phyloP scores from a whole-genome alignment of 306 rosid species.

The Cotoneaster glaucophyllus region DNA sequence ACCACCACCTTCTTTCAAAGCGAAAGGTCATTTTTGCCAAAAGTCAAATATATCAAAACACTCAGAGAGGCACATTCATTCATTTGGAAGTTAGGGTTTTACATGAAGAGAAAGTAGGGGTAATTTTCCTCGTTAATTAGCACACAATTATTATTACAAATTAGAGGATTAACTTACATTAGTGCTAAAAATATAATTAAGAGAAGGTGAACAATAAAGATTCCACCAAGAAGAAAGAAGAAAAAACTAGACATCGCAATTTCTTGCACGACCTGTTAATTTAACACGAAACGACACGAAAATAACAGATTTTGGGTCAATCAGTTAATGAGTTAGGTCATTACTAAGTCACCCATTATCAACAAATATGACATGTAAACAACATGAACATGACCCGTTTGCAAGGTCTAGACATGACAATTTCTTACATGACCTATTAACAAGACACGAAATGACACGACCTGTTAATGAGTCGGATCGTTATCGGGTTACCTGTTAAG shows the following conservation, averaged over 20 bases:
- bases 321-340: too few species aligned
- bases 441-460: too few species aligned
- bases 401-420: too few species aligned
- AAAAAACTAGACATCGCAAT: background rate
- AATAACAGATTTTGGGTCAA: too few species aligned
- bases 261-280: too few species aligned
- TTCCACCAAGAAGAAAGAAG: slow-evolving; percentile 5
- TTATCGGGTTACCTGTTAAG: too few species aligned
- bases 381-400: too few species aligned
- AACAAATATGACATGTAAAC: too few species aligned
- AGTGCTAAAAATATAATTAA: slow-evolving; percentile 17
- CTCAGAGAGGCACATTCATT: background rate
- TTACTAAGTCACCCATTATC: too few species aligned
- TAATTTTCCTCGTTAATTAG: slow-evolving; percentile 18
- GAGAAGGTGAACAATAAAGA: background rate
- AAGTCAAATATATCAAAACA: background rate
- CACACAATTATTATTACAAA: slow-evolving; percentile 29
- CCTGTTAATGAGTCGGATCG: too few species aligned
- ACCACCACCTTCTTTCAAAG: background rate
- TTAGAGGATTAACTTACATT: slow-evolving; percentile 32
- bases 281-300: too few species aligned
- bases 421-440: too few species aligned
- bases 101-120: slow-evolving; percentile 1
- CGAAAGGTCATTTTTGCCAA: background rate
- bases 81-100: background rate